Base-by-base conservation (phyloP, 202 grass and related monocot species). In the Carex sylvatica region DNA sequence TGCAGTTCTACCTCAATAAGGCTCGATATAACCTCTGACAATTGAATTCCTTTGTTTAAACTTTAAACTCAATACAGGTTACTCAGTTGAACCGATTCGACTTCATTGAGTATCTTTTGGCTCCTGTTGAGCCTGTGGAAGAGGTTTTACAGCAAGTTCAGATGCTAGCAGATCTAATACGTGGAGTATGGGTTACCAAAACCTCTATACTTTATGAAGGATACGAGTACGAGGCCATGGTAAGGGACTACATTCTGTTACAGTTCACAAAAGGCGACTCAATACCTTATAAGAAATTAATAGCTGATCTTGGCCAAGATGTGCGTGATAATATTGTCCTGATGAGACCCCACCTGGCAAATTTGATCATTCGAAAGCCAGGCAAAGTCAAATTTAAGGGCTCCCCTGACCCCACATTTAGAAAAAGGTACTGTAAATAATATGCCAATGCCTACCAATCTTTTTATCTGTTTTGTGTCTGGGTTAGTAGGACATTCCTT, bases 341-440 rank as follows among this genome's bases (percentile, higher is more conserved):
- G 36, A 33, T 33, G 52, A 36, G 1, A 6, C 18, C 74, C 74
- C 74, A 59, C 26, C 74, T 77, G 16, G 15, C 0, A 77, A 18
- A 38, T 38, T 59, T 77, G 74, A 35, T 77, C 3, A 11, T 36
- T 77, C 19, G 28, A 35, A 77, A 38, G 28, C 4, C 53, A 56
- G 74, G 44, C 19, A 47, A 82, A 82, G 61, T 82, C 44, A 82
- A 67, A 82, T 82, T 70, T 53, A 65, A 33, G 44, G 24, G 59
- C 28, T 69, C 15, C 0, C 63, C 61, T 35, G 88, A 89, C 77
- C 23, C 67, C 28, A 61, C 64, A 24, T 89, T 89, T 70, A 79
- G 75, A 23, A 89, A 84, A 75, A 61, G 80, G 46, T 83, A 77
- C 16, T 59, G 24, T 16, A 75, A 6, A 75, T 55, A 18, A 74